phyloP scores from a whole-genome alignment of 441 rosid genomes.

The Erodium trifolium region DNA sequence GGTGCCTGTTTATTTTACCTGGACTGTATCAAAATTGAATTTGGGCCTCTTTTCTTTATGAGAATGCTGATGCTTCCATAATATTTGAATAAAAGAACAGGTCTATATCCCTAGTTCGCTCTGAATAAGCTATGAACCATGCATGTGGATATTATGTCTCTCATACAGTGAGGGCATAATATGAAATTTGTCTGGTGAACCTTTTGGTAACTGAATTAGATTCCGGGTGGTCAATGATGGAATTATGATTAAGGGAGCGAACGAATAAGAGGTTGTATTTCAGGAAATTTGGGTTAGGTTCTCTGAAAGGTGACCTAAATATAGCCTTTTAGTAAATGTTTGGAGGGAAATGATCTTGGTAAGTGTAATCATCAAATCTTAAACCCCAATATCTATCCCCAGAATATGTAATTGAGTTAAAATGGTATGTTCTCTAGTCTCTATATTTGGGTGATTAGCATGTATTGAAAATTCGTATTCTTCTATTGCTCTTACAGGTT shows the following conservation, averaged over 20 bases:
- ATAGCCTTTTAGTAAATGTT: not conserved
- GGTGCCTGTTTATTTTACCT: not conserved
- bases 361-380: not conserved
- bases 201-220: not conserved
- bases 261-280: too few species aligned
- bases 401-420: not conserved
- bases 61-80: not conserved
- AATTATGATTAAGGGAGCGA: not conserved
- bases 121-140: not conserved
- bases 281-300: too few species aligned
- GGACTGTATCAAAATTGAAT: not conserved
- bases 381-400: not conserved
- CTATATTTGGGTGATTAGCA: not conserved
- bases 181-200: not conserved
- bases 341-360: not conserved
- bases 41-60: not conserved
- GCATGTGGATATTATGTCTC: not conserved
- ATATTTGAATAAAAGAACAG: not conserved
- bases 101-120: not conserved
- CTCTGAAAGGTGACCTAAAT: too few species aligned
- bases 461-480: conserved; percentile 12
- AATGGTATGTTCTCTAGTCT: not conserved
- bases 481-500: conserved; percentile 41
- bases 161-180: not conserved
- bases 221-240: too few species aligned